Evolutionary conservation across 1,139 yeast genomes (phyloP), one percentile per base, ranked within the genome.

Genomic region (Eremothecium gossypii): DNA sequence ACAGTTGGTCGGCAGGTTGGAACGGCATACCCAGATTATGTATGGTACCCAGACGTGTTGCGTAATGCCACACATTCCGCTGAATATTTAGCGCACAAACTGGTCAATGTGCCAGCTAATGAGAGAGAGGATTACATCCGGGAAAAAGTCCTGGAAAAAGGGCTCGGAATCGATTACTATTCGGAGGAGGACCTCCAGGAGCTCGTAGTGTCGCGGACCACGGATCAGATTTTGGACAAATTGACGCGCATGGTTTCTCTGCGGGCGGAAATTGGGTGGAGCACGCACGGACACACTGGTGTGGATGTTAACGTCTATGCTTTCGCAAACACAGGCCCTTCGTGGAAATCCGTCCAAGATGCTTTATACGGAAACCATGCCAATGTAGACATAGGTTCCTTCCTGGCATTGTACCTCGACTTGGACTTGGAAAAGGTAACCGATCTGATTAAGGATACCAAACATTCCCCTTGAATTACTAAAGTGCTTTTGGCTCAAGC

Each of bases 221-320:
- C 38, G 11, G 54, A 48, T 31, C 49, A 47, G 27, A 46, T 55
- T 9, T 69, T 70, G 46, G 72, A 71, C 44, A 64, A 67, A 32
- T 53, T 80, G 43, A 73, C 80, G 53, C 68, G 76, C 44, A 71
- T 84, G 73, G 74, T 83, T 7, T 77, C 87, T 1, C 53, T 63
- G 9, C 73, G 93, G 47, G 83, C 95, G 0, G 79, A 79, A 57
- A 75, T 84, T 29, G 93, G 94, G 6, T 86, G 94, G 94, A 70
- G 91, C 7, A 84, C 95, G 0, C 87, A 81, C 52, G 95, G 94
- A 23, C 96, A 86, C 59, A 77, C 91, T 14, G 94, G 93, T 0
- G 95, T 85, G 10, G 95, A 86, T 61, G 95, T 86, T 29, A 84
- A 84, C 55, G 79, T 85, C 40, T 86, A 84, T 58, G 91, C 79